phyloP scores from a whole-genome alignment of 2,329 filamentous ascomycete genomes.

The Colletotrichum sp. region DNA sequence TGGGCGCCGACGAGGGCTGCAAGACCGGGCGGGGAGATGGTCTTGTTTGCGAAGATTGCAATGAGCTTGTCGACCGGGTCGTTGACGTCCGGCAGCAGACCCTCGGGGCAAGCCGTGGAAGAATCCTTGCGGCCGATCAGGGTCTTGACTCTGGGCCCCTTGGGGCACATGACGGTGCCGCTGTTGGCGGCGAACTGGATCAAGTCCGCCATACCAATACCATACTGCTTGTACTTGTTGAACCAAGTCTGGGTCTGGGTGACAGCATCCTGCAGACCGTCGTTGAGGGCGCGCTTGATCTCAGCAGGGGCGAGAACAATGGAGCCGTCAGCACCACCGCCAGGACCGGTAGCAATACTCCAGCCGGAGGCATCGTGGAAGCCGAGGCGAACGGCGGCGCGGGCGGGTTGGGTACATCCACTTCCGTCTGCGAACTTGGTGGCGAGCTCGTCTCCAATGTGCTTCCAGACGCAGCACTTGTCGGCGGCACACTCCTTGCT shows the following conservation, averaged over 20 bases:
- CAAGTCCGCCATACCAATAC: constrained; percentile 57
- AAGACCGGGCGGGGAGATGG: constrained; percentile 53
- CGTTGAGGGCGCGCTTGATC: constrained; percentile 45
- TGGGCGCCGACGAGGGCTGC: constrained; percentile 61
- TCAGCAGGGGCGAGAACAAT: constrained; percentile 40
- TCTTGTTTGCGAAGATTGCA: constrained; percentile 56
- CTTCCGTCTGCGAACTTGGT: constrained; percentile 36
- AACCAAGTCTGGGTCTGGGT: constrained; percentile 41
- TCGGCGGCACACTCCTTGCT: constrained; percentile 33
- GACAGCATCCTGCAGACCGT: constrained; percentile 50
- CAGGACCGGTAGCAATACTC: constrained; percentile 38
- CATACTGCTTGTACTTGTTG: constrained; percentile 41
- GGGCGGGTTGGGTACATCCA: constrained; percentile 47
- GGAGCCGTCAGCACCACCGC: constrained; percentile 50
- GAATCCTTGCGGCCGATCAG: constrained; percentile 57
- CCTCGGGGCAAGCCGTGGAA: constrained; percentile 38
- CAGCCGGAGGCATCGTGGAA: constrained; percentile 54
- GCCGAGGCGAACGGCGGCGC: constrained; percentile 48
- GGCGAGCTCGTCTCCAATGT: constrained; percentile 43
- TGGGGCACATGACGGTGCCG: constrained; percentile 52
- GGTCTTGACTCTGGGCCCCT: constrained; percentile 51
- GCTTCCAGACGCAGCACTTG: constrained; percentile 50
- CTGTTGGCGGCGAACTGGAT: constrained; percentile 57
- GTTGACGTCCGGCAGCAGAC: constrained; percentile 47
- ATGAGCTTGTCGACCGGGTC: constrained; percentile 50